Conservation (phyloP, 805 yeast species). For the Candida xiaguanensis region DNA sequence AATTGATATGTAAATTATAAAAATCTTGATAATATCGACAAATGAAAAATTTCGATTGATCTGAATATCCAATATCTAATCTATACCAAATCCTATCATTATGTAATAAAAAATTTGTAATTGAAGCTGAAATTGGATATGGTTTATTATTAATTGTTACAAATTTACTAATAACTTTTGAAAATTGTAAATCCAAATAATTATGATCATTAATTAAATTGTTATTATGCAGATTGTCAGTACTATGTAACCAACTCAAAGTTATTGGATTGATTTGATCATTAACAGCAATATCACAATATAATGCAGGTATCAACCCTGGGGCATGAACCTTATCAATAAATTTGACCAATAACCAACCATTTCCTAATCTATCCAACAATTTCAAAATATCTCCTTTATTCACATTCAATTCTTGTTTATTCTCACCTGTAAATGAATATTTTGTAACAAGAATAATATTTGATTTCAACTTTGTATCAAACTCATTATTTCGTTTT, state of each 20-base stretch:
- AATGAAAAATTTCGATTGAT: conserved; percentile 19
- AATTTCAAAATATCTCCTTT: conserved; percentile 54
- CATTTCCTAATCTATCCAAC: conserved; percentile 44
- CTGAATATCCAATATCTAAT: conserved; percentile 21
- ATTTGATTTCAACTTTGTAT: conserved; percentile 18
- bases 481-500: conserved; percentile 10
- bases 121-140: conserved; percentile 16
- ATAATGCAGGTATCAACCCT: conserved; percentile 52
- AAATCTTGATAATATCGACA: conserved; percentile 37
- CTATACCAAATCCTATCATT: conserved; percentile 33
- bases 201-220: conserved; percentile 17
- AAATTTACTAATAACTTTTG: conserved; percentile 13
- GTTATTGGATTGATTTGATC: conserved; percentile 37
- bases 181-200: conserved; percentile 26
- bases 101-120: conserved; percentile 27
- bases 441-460: conserved; percentile 45
- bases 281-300: conserved; percentile 45
- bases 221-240: neutral
- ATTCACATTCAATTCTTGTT: conserved; percentile 41
- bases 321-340: conserved; percentile 42
- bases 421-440: conserved; percentile 41
- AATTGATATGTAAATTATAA: conserved; percentile 27
- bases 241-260: conserved; percentile 28
- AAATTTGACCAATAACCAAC: conserved; percentile 57
- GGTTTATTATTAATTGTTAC: conserved; percentile 24